Conservation (phyloP, 257 asterid species). For the Henckelia pumila region DNA sequence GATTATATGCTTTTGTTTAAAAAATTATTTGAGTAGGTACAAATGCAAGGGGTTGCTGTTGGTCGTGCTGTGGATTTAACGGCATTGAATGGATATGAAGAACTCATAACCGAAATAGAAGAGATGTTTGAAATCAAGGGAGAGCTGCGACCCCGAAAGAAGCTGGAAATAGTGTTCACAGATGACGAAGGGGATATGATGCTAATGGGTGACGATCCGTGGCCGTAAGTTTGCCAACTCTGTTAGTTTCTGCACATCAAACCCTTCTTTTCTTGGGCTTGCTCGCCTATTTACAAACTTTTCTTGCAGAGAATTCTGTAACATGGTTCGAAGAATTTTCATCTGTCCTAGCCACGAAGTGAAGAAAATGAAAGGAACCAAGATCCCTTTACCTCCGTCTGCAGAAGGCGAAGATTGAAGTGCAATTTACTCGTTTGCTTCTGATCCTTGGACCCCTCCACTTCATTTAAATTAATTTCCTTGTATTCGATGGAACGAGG, state of each 20-base stretch:
- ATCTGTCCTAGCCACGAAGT: slow-evolving; percentile 75
- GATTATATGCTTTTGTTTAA: slow-evolving; percentile 20
- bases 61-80: slow-evolving; percentile 93
- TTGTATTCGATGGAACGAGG: no score
- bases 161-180: slow-evolving; percentile 83
- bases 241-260: neutral
- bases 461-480: neutral
- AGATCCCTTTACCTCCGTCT: slow-evolving; percentile 39
- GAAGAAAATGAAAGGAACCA: slow-evolving; percentile 66
- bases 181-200: slow-evolving; percentile 96
- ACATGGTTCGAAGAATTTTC: slow-evolving; percentile 70
- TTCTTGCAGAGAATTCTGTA: slow-evolving; percentile 69
- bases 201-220: slow-evolving; percentile 98
- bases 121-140: slow-evolving; percentile 84
- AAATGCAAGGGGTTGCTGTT: slow-evolving; percentile 97
- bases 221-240: slow-evolving; percentile 63
- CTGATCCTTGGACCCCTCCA: neutral
- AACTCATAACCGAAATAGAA: slow-evolving; percentile 76
- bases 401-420: slow-evolving; percentile 43
- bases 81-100: slow-evolving; percentile 63
- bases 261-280: neutral
- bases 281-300: neutral
- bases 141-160: slow-evolving; percentile 59
- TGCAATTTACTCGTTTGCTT: neutral
- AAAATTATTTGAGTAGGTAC: slow-evolving; percentile 54